phyloP scores from a whole-genome alignment of 768 basidiomycete species.

The Dacryopinax primogenitus region DNA sequence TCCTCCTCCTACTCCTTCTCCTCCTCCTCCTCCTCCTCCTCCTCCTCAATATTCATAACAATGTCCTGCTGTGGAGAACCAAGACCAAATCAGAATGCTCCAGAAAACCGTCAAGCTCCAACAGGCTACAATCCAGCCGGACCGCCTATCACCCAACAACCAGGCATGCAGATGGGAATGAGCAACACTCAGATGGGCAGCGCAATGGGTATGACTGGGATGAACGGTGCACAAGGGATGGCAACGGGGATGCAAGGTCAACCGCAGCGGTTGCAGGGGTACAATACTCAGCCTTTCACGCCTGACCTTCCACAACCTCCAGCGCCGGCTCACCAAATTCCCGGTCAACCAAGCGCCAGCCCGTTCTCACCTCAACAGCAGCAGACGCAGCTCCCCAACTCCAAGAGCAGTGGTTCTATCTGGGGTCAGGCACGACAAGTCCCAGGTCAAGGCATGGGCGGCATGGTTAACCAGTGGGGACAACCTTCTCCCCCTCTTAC shows the following conservation, averaged over 20 bases:
- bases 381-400: background rate
- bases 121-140: background rate
- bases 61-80: conserved; percentile 8
- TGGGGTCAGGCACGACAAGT: background rate
- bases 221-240: background rate
- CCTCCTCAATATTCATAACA: background rate
- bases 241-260: background rate
- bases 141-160: background rate
- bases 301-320: background rate
- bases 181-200: background rate
- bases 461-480: background rate
- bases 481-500: background rate
- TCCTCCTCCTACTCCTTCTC: background rate
- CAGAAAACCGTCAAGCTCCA: background rate
- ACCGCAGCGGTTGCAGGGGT: background rate
- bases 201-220: background rate
- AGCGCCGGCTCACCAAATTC: background rate
- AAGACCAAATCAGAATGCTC: background rate
- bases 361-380: background rate
- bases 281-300: conserved; percentile 1
- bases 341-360: too few species aligned
- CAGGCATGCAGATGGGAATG: background rate
- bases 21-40: background rate
- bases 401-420: background rate
- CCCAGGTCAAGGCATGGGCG: background rate